These are phyloP conservation scores for Spathaspora girioi DNA, from an alignment of 805 yeast species.

Conservation along the genomic window DNA sequence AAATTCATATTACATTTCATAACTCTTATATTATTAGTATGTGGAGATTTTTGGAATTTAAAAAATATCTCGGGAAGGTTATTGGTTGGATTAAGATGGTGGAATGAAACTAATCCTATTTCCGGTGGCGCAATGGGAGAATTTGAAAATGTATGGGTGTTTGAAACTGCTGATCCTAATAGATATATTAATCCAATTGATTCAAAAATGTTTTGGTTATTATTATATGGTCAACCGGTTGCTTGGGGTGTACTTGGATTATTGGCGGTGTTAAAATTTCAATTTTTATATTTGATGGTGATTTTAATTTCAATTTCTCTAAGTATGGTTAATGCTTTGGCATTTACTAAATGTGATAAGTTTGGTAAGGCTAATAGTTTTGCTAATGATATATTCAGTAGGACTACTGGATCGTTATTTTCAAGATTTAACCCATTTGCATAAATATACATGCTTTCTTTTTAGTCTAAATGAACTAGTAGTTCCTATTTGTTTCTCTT, in stretches of 20 bases:
- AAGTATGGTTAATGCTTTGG: conserved; percentile 79
- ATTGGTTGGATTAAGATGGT: conserved; percentile 92
- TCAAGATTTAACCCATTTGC: conserved; percentile 46
- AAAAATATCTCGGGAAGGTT: conserved; percentile 89
- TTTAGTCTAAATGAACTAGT: conserved; percentile 4
- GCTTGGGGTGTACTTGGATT: conserved; percentile 74
- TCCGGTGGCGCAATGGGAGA: conserved; percentile 52
- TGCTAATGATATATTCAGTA: conserved; percentile 55
- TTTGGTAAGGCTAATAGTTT: conserved; percentile 78
- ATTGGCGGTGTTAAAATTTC: conserved; percentile 73
- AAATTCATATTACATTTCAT: conserved; percentile 77
- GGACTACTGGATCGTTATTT: conserved; percentile 45
- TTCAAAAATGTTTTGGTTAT: conserved; percentile 82
- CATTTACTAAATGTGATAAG: conserved; percentile 88
- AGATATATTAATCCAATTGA: conserved; percentile 85
- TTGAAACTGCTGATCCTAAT: conserved; percentile 75
- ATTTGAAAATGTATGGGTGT: conserved; percentile 74
- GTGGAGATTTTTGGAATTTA: conserved; percentile 92
- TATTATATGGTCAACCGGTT: conserved; percentile 71
- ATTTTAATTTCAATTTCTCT: conserved; percentile 67
- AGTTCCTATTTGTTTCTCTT: conserved; percentile 2
- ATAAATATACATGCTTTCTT: neutral
- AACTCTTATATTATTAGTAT: conserved; percentile 64
- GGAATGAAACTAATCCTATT: conserved; percentile 66
- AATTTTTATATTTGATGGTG: conserved; percentile 62